Percentiles rank a stretch among this genome's conserved stretches.
phyloP scores from a whole-genome alignment of 2,329 filamentous ascomycete species.

The Berkeleyomyces rouxiae region DNA sequence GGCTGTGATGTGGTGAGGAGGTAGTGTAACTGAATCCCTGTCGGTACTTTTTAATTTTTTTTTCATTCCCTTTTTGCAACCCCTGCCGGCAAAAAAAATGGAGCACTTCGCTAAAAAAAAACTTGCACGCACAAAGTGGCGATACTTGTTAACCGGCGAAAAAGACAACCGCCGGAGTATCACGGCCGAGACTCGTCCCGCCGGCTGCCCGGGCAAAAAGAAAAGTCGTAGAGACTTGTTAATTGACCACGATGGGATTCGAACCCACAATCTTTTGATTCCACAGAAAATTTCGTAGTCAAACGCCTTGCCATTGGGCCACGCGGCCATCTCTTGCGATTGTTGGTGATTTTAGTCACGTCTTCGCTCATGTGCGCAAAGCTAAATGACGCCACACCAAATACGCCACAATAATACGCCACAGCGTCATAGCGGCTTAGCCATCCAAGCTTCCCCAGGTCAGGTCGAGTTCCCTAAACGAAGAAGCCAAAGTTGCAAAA shows the following conservation, averaged over 20 bases:
- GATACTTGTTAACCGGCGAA: no score
- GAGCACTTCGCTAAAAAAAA: background rate
- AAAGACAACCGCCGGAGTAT: no score
- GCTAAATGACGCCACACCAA: background rate
- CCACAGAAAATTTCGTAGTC: background rate
- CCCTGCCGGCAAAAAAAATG: background rate
- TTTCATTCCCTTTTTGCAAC: background rate
- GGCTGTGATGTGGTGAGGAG: no score
- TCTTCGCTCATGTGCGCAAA: background rate
- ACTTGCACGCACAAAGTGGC: no score
- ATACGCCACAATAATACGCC: background rate
- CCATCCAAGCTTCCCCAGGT: background rate
- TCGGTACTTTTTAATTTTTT: no score
- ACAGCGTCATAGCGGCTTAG: constrained; percentile 4
- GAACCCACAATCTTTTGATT: constrained; percentile 13
- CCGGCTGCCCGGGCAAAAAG: background rate
- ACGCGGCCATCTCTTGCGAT: background rate
- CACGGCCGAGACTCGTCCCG: no score
- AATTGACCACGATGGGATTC: constrained; percentile 12
- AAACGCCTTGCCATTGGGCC: constrained; percentile 12
- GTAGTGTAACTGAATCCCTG: background rate
- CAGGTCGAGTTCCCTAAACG: background rate
- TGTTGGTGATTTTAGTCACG: background rate
- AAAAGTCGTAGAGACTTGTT: background rate
- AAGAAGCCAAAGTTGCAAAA: constrained; percentile 10